phyloP scores from a whole-genome alignment of 2,329 filamentous ascomycete genomes.

The Ophiocordyceps unilateralis region DNA sequence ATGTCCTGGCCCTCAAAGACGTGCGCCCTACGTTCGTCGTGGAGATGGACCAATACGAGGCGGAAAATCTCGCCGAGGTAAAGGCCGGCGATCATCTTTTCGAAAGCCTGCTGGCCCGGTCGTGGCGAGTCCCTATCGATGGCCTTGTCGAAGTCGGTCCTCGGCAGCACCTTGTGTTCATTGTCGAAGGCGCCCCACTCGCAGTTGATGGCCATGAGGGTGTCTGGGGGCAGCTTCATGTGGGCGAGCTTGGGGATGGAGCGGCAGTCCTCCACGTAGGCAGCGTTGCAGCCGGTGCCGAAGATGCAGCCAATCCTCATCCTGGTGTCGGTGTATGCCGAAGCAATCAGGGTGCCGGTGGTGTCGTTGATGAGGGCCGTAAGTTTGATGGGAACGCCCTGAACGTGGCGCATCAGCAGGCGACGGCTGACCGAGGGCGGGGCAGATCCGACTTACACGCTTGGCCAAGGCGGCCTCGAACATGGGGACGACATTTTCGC shows the following conservation, averaged over 20 bases:
- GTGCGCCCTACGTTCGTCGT: constrained; percentile 56
- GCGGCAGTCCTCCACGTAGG: constrained; percentile 89
- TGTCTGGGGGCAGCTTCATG: constrained; percentile 70
- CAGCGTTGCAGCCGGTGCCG: constrained; percentile 93
- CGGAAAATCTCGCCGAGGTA: constrained; percentile 94
- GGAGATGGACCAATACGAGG: constrained; percentile 66
- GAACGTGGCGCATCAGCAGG: constrained; percentile 2
- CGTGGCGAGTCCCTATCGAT: constrained; percentile 86
- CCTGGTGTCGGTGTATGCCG: constrained; percentile 81
- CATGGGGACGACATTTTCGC: constrained; percentile 75
- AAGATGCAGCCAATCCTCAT: constrained; percentile 98
- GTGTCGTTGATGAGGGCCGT: constrained; percentile 95
- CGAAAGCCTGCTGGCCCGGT: constrained; percentile 85
- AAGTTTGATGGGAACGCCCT: constrained; percentile 83
- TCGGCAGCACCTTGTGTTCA: constrained; percentile 72
- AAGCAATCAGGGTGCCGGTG: constrained; percentile 90
- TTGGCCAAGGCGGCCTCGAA: constrained; percentile 63
- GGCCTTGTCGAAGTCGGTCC: constrained; percentile 68
- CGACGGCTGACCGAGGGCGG: too few species aligned
- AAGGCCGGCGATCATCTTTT: constrained; percentile 94
- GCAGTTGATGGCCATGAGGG: constrained; percentile 90
- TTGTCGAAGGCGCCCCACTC: constrained; percentile 97
- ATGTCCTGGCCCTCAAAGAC: constrained; percentile 80
- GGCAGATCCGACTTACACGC: constrained; percentile 14
- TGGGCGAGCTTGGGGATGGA: constrained; percentile 87